Percentiles rank a stretch among this genome's conserved stretches.
phyloP scores from a whole-genome alignment of 441 rosid species.

The Gossypium trilobum region DNA sequence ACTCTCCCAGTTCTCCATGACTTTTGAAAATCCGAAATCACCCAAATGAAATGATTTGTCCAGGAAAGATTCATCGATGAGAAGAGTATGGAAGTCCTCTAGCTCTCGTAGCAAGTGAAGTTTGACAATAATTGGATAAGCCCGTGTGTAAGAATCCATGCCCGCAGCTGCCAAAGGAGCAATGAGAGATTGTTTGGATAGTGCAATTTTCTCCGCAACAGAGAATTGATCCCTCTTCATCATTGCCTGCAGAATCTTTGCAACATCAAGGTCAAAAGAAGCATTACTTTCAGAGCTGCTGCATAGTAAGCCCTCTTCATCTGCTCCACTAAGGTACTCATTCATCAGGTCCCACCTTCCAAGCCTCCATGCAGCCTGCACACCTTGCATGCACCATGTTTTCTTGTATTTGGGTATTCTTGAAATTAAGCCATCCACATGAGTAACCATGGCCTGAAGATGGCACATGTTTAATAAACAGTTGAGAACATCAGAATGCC shows the following conservation, averaged over 20 bases:
- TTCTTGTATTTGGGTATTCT: constrained; percentile 85
- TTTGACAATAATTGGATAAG: constrained; percentile 89
- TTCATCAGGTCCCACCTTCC: constrained; percentile 98
- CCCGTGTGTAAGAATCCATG: constrained; percentile 92
- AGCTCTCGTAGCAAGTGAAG: constrained; percentile 85
- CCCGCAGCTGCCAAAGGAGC: constrained; percentile 99
- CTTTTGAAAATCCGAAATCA: constrained; percentile 53
- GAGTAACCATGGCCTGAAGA: constrained; percentile 98
- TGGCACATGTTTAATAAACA: constrained; percentile 94
- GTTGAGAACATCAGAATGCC: constrained; percentile 94
- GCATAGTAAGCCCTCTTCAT: constrained; percentile 73
- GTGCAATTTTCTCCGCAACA: constrained; percentile 74
- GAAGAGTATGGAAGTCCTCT: constrained; percentile 75
- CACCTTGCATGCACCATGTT: constrained; percentile 99
- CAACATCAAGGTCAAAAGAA: constrained; percentile 93
- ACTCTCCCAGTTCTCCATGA: constrained; percentile 79
- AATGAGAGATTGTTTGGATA: constrained; percentile 88
- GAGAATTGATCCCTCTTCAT: constrained; percentile 81
- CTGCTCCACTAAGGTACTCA: constrained; percentile 87
- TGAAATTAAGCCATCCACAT: constrained; percentile 91
- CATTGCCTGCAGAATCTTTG: constrained; percentile 89
- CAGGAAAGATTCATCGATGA: constrained; percentile 72
- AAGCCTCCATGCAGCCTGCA: constrained; percentile 99
- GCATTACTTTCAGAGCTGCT: constrained; percentile 97
- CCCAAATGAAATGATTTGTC: constrained; percentile 57